Conservation (phyloP, 495 filamentous ascomycete species). For the Melanomma pulvis-pyrius region DNA sequence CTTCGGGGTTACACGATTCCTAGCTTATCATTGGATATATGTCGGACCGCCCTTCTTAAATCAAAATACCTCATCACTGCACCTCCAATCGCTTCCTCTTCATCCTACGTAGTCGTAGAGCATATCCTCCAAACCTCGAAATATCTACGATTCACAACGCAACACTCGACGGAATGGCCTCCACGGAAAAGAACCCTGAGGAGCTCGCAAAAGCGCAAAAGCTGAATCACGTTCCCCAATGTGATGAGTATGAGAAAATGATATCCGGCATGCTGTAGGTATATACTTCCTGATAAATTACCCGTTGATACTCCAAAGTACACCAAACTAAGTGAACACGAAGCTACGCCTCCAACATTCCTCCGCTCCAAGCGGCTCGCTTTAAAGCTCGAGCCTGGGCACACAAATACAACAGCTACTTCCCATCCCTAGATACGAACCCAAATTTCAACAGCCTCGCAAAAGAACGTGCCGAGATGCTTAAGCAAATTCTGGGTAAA, state of each 20-base stretch:
- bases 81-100: too few species aligned
- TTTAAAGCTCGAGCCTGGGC: conserved; percentile 51
- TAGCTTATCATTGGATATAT: too few species aligned
- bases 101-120: too few species aligned
- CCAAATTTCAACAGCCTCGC: conserved; percentile 36
- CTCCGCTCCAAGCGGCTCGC: conserved; percentile 50
- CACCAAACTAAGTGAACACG: background rate
- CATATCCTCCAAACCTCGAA: too few species aligned
- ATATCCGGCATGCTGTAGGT: conserved; percentile 57
- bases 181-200: conserved; percentile 50
- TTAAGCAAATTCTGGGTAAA: conserved; percentile 7
- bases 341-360: conserved; percentile 49
- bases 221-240: conserved; percentile 49
- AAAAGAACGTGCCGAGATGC: conserved; percentile 46
- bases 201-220: conserved; percentile 50
- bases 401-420: conserved; percentile 54
- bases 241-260: conserved; percentile 59
- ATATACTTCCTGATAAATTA: background rate
- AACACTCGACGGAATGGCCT: conserved; percentile 42
- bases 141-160: too few species aligned
- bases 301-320: too few species aligned
- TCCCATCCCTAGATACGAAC: conserved; percentile 40
- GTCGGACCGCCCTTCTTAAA: too few species aligned
- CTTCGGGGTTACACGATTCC: too few species aligned
- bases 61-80: too few species aligned